Evolutionary conservation across 2,329 filamentous ascomycete species (phyloP).

Genomic region (Mycosphaerelloides madeirae): DNA sequence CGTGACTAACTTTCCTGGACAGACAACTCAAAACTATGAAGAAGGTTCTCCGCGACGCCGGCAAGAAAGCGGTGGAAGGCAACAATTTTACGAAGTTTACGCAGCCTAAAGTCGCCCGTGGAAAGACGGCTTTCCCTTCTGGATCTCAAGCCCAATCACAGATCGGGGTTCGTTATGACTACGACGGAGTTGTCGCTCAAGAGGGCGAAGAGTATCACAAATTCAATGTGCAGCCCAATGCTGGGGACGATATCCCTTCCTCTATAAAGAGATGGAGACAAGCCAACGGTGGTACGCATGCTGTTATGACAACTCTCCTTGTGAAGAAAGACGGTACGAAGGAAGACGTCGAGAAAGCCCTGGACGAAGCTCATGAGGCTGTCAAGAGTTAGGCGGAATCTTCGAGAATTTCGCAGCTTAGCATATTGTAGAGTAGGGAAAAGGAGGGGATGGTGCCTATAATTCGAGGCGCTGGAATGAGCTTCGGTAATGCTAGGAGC

Average conservation of each 20-base stretch:
- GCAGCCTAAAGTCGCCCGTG: constrained; percentile 2
- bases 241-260: constrained; percentile 23
- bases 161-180: constrained; percentile 4
- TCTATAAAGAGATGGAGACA: constrained; percentile 27
- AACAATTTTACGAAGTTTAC: constrained; percentile 7
- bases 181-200: constrained; percentile 3
- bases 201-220: constrained; percentile 3
- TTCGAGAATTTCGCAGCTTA: no score
- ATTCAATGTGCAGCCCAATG: constrained; percentile 6
- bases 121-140: constrained; percentile 4
- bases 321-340: constrained; percentile 23
- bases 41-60: background rate
- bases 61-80: constrained; percentile 4
- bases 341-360: constrained; percentile 16
- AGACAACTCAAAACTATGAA: background rate
- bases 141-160: background rate
- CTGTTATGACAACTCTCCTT: constrained; percentile 22
- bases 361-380: constrained; percentile 3
- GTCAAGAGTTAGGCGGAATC: constrained; percentile 4
- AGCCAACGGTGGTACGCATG: constrained; percentile 30
- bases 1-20: background rate
- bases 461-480: no score
- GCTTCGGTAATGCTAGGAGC: no score
- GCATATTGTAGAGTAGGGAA: no score
- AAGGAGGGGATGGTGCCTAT: no score